These are phyloP conservation scores for Ustilago lituana DNA, from an alignment of 1,284 basidiomycete species.

Conservation along the genomic window DNA sequence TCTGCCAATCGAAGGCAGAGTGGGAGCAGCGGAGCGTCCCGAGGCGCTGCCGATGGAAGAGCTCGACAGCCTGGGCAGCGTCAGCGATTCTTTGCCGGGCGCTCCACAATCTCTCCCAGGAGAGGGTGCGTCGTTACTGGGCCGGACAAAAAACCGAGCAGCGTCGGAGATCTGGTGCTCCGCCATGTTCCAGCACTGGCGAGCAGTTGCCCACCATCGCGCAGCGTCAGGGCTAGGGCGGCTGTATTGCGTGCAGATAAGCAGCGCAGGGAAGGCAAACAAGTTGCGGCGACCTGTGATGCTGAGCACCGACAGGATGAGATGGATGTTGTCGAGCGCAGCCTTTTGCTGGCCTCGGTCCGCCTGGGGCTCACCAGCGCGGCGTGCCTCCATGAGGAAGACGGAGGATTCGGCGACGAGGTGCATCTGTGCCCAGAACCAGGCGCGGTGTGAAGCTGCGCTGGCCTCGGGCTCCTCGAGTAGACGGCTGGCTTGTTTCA, in stretches of 20 bases:
- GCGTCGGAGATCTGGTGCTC: constrained; percentile 40
- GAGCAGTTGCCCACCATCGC: constrained; percentile 46
- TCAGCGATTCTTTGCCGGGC: constrained; percentile 17
- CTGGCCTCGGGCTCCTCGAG: constrained; percentile 56
- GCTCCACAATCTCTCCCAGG: constrained; percentile 6
- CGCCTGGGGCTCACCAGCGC: constrained; percentile 19
- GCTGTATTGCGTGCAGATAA: constrained; percentile 46
- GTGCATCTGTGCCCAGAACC: constrained; percentile 70
- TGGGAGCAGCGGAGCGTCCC: constrained; percentile 10
- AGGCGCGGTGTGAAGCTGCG: constrained; percentile 66
- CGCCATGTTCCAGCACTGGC: constrained; percentile 47
- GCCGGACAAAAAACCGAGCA: constrained; percentile 44
- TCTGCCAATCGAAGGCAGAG: constrained; percentile 32
- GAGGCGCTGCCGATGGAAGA: constrained; percentile 16
- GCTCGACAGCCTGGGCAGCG: constrained; percentile 34
- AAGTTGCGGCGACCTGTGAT: constrained; percentile 45
- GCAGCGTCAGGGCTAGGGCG: constrained; percentile 36
- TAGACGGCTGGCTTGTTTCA: constrained; percentile 63
- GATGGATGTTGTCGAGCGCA: constrained; percentile 46
- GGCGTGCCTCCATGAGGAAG: constrained; percentile 69
- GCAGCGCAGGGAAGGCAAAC: constrained; percentile 47
- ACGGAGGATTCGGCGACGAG: constrained; percentile 69
- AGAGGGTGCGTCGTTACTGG: constrained; percentile 41
- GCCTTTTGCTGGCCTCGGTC: constrained; percentile 42
- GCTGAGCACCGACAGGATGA: constrained; percentile 46